These are phyloP conservation scores for Solanum sitiens DNA, from an alignment of 257 asterid genomes.

Conservation along the genomic window DNA sequence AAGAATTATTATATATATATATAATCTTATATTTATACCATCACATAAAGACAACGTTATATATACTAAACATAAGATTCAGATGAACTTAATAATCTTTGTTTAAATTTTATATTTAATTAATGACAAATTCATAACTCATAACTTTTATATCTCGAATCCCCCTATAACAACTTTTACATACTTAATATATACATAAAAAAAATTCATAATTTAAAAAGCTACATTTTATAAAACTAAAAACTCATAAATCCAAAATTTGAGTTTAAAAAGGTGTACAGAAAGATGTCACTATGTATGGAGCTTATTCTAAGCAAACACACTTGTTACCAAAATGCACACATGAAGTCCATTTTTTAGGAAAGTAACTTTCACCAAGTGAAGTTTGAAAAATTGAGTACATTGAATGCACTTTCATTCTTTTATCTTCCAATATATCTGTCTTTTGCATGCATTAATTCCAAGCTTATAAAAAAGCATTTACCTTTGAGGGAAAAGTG, in stretches of 20 bases:
- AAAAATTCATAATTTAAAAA: no score
- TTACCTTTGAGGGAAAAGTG: slow-evolving; percentile 6
- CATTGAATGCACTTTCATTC: slow-evolving; percentile 18
- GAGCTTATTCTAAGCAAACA: no score
- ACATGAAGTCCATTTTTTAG: slow-evolving; percentile 3
- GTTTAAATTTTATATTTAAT: neutral
- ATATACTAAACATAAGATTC: neutral
- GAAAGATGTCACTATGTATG: no score
- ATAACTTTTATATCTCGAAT: neutral
- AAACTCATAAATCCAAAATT: no score
- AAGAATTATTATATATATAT: neutral
- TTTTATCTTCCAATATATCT: neutral
- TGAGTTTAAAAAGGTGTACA: no score
- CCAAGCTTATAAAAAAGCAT: slow-evolving; percentile 10
- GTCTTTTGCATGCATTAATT: neutral
- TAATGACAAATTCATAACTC: neutral
- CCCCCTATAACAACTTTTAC: no score
- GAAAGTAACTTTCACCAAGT: slow-evolving; percentile 7
- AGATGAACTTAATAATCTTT: neutral
- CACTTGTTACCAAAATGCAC: no score
- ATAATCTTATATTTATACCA: no score
- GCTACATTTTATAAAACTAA: no score
- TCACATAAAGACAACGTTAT: neutral
- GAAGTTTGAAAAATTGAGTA: slow-evolving; percentile 17
- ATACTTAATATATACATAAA: no score